These are phyloP conservation scores for Fraxinus angustifolia DNA, from an alignment of 305 asterid genomes.

Conservation along the genomic window DNA sequence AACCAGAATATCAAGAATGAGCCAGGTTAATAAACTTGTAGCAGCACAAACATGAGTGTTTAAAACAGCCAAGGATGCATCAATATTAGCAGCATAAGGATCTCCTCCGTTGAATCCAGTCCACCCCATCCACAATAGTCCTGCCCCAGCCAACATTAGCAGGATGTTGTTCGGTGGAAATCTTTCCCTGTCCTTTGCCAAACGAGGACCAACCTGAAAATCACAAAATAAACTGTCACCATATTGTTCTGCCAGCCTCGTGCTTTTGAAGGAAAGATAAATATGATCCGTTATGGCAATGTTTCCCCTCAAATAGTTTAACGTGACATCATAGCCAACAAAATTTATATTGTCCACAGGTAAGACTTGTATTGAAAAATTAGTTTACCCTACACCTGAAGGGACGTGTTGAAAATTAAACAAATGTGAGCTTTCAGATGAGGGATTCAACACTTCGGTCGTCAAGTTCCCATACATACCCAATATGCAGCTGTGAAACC, in stretches of 20 bases:
- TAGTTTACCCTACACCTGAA: not conserved
- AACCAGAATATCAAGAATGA: slow-evolving; percentile 42
- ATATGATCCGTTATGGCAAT: not conserved
- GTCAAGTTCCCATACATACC: slow-evolving; percentile 23
- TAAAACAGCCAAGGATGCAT: slow-evolving; percentile 55
- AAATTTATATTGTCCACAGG: not conserved
- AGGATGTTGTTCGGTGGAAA: slow-evolving; percentile 61
- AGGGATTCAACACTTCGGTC: not conserved
- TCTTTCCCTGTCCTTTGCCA: slow-evolving; percentile 52
- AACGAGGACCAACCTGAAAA: slow-evolving; percentile 54
- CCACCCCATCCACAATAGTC: slow-evolving; percentile 67
- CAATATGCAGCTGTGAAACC: slow-evolving; percentile 69
- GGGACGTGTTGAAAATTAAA: not conserved
- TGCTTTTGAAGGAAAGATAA: not conserved
- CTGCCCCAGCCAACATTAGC: slow-evolving; percentile 57
- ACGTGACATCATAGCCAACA: not conserved
- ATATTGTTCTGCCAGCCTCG: not conserved
- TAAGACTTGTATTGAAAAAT: not conserved
- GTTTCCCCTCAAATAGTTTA: not conserved
- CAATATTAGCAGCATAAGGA: slow-evolving; percentile 49
- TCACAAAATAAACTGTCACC: not conserved
- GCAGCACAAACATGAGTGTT: slow-evolving; percentile 64
- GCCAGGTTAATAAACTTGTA: slow-evolving; percentile 64
- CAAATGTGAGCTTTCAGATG: not conserved
- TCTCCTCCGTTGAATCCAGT: slow-evolving; percentile 70